phyloP scores from a whole-genome alignment of 768 basidiomycete genomes.

The Lactarius pseudohatsudake region DNA sequence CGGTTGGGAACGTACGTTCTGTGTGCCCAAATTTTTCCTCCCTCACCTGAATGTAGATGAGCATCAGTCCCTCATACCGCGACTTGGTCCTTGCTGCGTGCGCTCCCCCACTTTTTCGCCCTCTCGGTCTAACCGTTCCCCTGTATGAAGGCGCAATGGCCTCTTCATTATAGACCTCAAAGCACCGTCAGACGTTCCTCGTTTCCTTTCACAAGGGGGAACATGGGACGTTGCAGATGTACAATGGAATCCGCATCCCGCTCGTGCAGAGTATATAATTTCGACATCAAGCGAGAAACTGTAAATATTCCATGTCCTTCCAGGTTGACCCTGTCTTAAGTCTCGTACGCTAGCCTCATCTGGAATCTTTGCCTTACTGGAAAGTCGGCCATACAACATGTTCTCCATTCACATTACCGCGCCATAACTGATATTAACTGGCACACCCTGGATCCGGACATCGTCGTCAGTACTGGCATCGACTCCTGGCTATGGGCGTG shows the following conservation, averaged over 20 bases:
- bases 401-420: constrained; percentile 86
- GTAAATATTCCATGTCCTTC: constrained; percentile 41
- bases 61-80: constrained; percentile 83
- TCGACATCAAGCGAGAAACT: constrained; percentile 88
- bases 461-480: constrained; percentile 86
- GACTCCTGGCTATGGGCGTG: constrained; percentile 95
- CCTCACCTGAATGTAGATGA: constrained; percentile 57
- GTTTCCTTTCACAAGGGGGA: constrained; percentile 94
- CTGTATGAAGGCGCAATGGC: constrained; percentile 64
- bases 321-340: constrained; percentile 1
- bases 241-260: constrained; percentile 86
- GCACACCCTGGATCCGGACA: constrained; percentile 82
- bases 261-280: constrained; percentile 76
- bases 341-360: constrained; percentile 57
- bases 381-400: constrained; percentile 80
- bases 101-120: constrained; percentile 32
- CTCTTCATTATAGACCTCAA: constrained; percentile 95
- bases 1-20: constrained; percentile 75
- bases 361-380: constrained; percentile 85
- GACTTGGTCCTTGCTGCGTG: constrained; percentile 91
- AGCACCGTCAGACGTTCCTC: constrained; percentile 79
- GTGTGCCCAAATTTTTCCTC: not conserved
- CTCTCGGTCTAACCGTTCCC: not conserved
- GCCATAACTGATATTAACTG: constrained; percentile 99
- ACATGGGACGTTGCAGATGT: constrained; percentile 96